These are phyloP conservation scores for Mediolabrus comicus DNA, from an alignment of 108 stramenopile genomes.

Conservation along the genomic window DNA sequence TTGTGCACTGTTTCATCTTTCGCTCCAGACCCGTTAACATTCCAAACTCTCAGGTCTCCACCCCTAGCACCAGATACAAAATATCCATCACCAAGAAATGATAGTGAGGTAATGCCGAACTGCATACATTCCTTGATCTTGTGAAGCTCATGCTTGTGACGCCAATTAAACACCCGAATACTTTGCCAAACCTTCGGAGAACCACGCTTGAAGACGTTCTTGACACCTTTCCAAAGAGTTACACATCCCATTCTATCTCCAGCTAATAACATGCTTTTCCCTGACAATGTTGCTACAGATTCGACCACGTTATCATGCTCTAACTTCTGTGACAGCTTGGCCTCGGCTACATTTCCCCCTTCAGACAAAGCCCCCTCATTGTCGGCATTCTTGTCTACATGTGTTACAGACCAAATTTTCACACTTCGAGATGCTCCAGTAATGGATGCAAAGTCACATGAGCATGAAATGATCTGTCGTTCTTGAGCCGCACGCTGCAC, in stretches of 20 bases:
- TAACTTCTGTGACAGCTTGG: constrained; percentile 22
- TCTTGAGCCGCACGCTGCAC: constrained; percentile 28
- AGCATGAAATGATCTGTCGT: constrained; percentile 30
- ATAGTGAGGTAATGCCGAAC: constrained; percentile 12
- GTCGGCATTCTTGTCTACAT: constrained; percentile 8
- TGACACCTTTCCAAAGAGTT: constrained; percentile 16
- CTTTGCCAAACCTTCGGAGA: constrained; percentile 17
- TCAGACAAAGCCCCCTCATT: not conserved
- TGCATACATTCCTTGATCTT: constrained; percentile 1
- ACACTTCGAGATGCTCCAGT: constrained; percentile 17
- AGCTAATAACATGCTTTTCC: constrained; percentile 23
- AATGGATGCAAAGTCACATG: constrained; percentile 32
- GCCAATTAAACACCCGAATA: constrained; percentile 22
- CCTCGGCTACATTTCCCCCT: constrained; percentile 25
- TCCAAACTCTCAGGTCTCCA: constrained; percentile 29
- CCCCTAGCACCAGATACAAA: constrained; percentile 28
- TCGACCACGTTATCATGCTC: constrained; percentile 24
- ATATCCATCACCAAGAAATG: constrained; percentile 12
- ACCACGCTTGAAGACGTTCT: constrained; percentile 17
- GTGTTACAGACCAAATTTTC: constrained; percentile 32
- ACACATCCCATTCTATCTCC: constrained; percentile 41
- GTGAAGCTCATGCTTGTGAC: not conserved
- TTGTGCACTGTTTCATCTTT: constrained; percentile 10
- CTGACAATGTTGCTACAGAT: constrained; percentile 16
- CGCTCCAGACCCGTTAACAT: constrained; percentile 7